Evolutionary conservation across 1,284 basidiomycete species (phyloP).

Genomic region (Apiotrichum domesticum): DNA sequence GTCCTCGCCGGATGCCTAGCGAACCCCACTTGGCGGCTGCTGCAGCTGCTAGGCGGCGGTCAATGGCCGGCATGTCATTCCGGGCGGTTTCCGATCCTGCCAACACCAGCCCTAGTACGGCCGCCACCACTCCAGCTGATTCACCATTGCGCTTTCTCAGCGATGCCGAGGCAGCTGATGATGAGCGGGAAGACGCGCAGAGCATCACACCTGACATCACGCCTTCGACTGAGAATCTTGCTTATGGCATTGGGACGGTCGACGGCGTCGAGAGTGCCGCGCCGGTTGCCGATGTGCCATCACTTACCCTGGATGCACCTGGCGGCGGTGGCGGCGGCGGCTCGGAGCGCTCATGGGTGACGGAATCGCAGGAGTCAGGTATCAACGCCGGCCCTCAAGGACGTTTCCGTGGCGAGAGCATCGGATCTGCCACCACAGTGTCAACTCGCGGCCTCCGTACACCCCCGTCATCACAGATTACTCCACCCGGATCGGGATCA

Average conservation of each 20-base stretch:
- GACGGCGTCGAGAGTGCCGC: not conserved
- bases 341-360: not conserved
- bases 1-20: conserved; percentile 15
- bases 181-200: conserved; percentile 1
- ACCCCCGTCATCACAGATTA: conserved; percentile 6
- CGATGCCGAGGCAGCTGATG: conserved; percentile 2
- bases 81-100: not conserved
- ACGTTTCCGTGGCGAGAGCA: conserved; percentile 25
- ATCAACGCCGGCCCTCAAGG: not conserved
- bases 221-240: no score
- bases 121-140: not conserved
- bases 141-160: not conserved
- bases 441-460: conserved; percentile 17
- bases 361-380: not conserved
- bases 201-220: no score
- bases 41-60: not conserved
- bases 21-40: conserved; percentile 1
- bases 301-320: not conserved
- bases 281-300: not conserved
- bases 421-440: conserved; percentile 23
- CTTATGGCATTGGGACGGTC: no score
- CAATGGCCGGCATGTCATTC: not conserved
- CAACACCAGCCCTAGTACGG: not conserved
- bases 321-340: not conserved
- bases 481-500: conserved; percentile 11